Base-by-base conservation (phyloP, 202 grass and related monocot species). In the Hordeum pubiflorum region DNA sequence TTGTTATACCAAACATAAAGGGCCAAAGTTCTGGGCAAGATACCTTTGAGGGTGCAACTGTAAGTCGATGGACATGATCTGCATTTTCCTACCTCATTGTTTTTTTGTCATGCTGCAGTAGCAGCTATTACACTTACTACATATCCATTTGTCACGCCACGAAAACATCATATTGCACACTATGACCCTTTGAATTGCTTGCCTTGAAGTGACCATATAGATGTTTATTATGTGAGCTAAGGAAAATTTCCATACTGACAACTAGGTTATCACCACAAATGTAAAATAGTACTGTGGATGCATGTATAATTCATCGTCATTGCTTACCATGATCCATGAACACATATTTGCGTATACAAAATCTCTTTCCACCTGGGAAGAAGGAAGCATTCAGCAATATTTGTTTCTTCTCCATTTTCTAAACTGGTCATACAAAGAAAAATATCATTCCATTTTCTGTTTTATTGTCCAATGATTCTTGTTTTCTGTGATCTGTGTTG, bases 1-100 rank as follows among this genome's bases (percentile, higher is more conserved):
- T 98, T 84, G 92, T 98, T 66, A 91, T 98, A 88, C 95, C 95
- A 83, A 98, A 98, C 87, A 90, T 93, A 48, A 98, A 93, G 82
- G 92, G 92, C 54, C 95, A 98, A 86, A 86, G 69, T 21, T 98
- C 95, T 58, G 88, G 63, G 73, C 92, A 93, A 88, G 95, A 98
- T 82, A 88, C 69, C 56, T 98, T 94, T 88, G 95, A 98, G 80
- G 94, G 95, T 31, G 95, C 92, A 94, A 98, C 95, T 87, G 95
- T 98, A 94, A 89, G 95, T 98, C 81, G 34, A 32, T 78, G 32
- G 41, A 70, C 41, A 18, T 76, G 32, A 77, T 62, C 27, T 79
- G 46, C 37, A 58, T 57, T 78, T 75, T 23, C 67, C 4, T 58
- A 63, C n/a, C 56, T 48, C 12, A 29, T 76, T 81, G 57, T 32